Conservation (phyloP, 768 basidiomycete genomes). For the Russula compacta region DNA sequence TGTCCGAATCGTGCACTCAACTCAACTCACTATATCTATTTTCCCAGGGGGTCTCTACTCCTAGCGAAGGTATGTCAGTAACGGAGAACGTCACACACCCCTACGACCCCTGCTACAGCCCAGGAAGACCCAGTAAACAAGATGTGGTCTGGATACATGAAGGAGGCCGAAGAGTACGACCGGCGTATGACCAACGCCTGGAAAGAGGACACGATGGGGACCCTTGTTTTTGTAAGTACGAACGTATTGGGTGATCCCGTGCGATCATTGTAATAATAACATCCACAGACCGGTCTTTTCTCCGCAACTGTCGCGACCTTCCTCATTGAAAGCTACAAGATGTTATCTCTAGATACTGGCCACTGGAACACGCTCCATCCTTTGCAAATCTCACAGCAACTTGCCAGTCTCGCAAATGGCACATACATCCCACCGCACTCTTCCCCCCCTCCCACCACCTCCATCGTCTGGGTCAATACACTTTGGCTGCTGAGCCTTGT, state of each 20-base stretch:
- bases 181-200: slow-evolving; percentile 1
- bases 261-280: neutral
- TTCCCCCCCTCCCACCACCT: neutral
- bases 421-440: neutral
- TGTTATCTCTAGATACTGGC: slow-evolving; percentile 10
- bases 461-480: slow-evolving; percentile 9
- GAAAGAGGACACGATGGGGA: slow-evolving; percentile 14
- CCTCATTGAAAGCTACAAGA: slow-evolving; percentile 19
- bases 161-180: slow-evolving; percentile 7
- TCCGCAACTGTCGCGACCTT: slow-evolving; percentile 18
- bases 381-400: slow-evolving; percentile 4
- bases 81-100: neutral
- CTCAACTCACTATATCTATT: neutral
- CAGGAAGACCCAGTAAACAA: neutral
- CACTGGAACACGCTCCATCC: neutral
- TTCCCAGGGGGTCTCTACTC: neutral
- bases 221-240: slow-evolving; percentile 17
- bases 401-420: neutral
- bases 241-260: too few relatives aligned
- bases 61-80: neutral
- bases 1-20: neutral
- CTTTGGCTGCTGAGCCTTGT: slow-evolving; percentile 17
- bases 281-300: slow-evolving; percentile 20
- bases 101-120: neutral
- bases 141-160: slow-evolving; percentile 16